A percentile compares a stretch with the other conserved stretches of the same genome.
phyloP scores from a whole-genome alignment of 768 basidiomycete species.

The Leccinum sublutescens region DNA sequence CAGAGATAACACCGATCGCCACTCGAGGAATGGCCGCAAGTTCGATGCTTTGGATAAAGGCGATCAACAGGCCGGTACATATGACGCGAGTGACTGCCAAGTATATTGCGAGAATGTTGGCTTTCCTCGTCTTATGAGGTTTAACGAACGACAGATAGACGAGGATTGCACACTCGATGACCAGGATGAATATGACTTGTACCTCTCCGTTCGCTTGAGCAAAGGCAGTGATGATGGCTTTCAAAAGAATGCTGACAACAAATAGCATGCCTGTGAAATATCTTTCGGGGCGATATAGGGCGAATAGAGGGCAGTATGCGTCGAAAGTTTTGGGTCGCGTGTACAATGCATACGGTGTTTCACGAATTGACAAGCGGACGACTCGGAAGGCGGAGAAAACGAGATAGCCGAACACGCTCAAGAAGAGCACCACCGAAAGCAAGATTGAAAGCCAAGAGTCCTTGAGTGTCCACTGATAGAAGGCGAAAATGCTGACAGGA shows the following conservation, averaged over 20 bases:
- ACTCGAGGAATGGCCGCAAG: constrained; percentile 78
- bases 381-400: constrained; percentile 48
- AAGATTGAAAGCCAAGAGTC: constrained; percentile 88
- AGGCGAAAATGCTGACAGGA: constrained; percentile 73
- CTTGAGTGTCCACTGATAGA: constrained; percentile 89
- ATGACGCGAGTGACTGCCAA: constrained; percentile 66
- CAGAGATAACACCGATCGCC: constrained; percentile 72
- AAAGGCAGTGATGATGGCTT: constrained; percentile 70
- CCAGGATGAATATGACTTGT: constrained; percentile 65
- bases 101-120: constrained; percentile 67
- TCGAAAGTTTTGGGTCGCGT: constrained; percentile 37
- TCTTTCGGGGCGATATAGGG: constrained; percentile 61
- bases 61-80: constrained; percentile 69
- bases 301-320: constrained; percentile 58
- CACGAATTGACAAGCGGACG: constrained; percentile 44
- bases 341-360: constrained; percentile 39
- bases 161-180: constrained; percentile 65
- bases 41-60: constrained; percentile 65
- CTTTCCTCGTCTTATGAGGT: constrained; percentile 67
- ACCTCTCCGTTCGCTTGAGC: constrained; percentile 58
- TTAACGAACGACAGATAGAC: constrained; percentile 50
- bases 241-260: constrained; percentile 57
- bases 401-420: constrained; percentile 50
- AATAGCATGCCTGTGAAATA: constrained; percentile 66
- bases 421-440: constrained; percentile 68